Percentiles rank a stretch among this genome's conserved stretches.
These are phyloP conservation scores for Phytophthora tubulina DNA, from an alignment of 352 stramenopile species.

Conservation along the genomic window DNA sequence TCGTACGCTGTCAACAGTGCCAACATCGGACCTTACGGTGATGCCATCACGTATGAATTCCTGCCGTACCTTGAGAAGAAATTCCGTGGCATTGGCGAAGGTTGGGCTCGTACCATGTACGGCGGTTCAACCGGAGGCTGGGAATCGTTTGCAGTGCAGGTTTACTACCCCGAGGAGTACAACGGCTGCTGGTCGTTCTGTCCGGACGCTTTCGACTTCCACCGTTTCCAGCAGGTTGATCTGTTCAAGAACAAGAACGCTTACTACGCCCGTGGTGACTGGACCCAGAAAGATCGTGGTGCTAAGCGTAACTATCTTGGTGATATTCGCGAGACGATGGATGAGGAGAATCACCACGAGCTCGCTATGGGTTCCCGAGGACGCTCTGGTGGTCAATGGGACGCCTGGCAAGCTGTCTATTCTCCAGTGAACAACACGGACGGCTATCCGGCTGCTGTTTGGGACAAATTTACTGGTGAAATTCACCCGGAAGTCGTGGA, in stretches of 20 bases:
- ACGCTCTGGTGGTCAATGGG: constrained; percentile 77
- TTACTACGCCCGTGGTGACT: constrained; percentile 75
- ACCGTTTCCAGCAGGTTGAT: constrained; percentile 78
- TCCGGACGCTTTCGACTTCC: constrained; percentile 80
- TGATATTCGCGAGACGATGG: constrained; percentile 78
- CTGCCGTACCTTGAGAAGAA: constrained; percentile 67
- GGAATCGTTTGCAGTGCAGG: constrained; percentile 79
- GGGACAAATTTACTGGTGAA: constrained; percentile 75
- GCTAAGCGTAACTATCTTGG: constrained; percentile 69
- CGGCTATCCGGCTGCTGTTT: constrained; percentile 67
- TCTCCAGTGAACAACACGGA: constrained; percentile 69
- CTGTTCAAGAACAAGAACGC: constrained; percentile 70
- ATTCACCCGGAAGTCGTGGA: constrained; percentile 62
- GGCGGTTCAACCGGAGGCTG: constrained; percentile 78
- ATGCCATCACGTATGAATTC: constrained; percentile 83
- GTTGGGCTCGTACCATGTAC: constrained; percentile 81
- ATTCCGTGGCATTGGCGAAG: constrained; percentile 71
- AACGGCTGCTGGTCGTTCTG: constrained; percentile 88
- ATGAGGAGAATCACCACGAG: constrained; percentile 82
- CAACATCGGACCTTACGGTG: constrained; percentile 79
- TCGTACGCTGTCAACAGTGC: constrained; percentile 82
- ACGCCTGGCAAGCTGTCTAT: constrained; percentile 81
- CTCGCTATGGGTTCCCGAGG: constrained; percentile 67
- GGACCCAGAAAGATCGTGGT: constrained; percentile 78
- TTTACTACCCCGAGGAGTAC: constrained; percentile 83